phyloP scores from a whole-genome alignment of 2,329 filamentous ascomycete species.

The Biscogniauxia sp. region DNA sequence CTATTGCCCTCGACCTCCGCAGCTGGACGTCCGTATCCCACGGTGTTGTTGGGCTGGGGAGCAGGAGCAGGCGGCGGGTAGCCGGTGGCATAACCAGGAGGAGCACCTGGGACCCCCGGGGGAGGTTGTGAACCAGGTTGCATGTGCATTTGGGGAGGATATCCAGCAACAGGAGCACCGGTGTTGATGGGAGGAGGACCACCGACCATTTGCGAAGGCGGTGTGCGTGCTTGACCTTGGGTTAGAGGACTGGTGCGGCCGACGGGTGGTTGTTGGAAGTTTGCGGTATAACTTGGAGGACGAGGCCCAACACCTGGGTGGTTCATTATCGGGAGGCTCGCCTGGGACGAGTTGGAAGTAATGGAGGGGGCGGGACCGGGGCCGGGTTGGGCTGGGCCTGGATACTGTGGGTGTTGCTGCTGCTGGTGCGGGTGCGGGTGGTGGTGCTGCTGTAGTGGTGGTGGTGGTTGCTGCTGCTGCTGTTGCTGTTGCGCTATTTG shows the following conservation, averaged over 20 bases:
- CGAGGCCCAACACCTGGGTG: constrained; percentile 58
- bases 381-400: constrained; percentile 36
- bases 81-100: constrained; percentile 46
- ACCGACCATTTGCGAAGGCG: constrained; percentile 59
- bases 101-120: constrained; percentile 42
- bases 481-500: constrained; percentile 52
- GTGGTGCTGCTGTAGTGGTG: neutral
- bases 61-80: constrained; percentile 46
- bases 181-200: constrained; percentile 68
- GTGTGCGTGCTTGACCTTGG: constrained; percentile 50
- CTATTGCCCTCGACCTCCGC: constrained; percentile 84
- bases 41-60: constrained; percentile 37
- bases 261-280: constrained; percentile 48
- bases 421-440: constrained; percentile 11
- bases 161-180: constrained; percentile 55
- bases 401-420: constrained; percentile 16
- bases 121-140: constrained; percentile 40
- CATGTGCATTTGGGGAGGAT: constrained; percentile 54
- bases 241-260: constrained; percentile 54
- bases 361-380: constrained; percentile 44
- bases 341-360: constrained; percentile 45
- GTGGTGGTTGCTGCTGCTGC: neutral
- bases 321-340: constrained; percentile 60
- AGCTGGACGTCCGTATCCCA: constrained; percentile 47
- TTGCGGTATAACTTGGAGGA: constrained; percentile 62